These are phyloP conservation scores for Fusarium oligoseptatum DNA, from an alignment of 2,329 filamentous ascomycete species.

Conservation along the genomic window DNA sequence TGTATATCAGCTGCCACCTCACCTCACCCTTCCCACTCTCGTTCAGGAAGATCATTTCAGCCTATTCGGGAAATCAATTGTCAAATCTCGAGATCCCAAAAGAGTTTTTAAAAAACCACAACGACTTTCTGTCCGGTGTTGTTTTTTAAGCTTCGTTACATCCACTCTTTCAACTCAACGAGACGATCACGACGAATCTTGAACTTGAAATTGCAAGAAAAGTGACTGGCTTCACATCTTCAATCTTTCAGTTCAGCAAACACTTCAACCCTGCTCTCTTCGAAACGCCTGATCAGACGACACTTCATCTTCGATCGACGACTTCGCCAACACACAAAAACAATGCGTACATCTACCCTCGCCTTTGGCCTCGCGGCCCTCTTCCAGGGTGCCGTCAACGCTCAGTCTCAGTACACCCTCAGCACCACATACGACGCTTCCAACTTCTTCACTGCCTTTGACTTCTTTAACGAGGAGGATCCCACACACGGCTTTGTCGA, in stretches of 20 bases:
- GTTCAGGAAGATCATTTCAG: neutral
- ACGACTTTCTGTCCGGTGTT: neutral
- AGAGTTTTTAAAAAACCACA: neutral
- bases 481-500: conserved; percentile 82
- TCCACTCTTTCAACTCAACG: neutral
- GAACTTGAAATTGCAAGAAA: conserved; percentile 10
- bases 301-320: neutral
- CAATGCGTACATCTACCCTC: conserved; percentile 43
- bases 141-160: conserved; percentile 4
- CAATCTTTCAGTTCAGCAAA: neutral
- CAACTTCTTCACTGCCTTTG: conserved; percentile 70
- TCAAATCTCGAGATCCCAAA: neutral
- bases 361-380: conserved; percentile 49
- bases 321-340: neutral
- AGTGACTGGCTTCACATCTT: conserved; percentile 29
- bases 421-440: conserved; percentile 61
- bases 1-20: neutral
- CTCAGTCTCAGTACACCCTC: conserved; percentile 60
- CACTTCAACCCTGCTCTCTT: neutral
- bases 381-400: conserved; percentile 43
- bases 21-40: neutral
- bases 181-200: conserved; percentile 19
- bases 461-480: conserved; percentile 70
- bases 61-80: neutral
- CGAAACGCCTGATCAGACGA: neutral